Evolutionary conservation across 2,329 filamentous ascomycete species (phyloP).

Genomic region (Acarospora socialis): DNA sequence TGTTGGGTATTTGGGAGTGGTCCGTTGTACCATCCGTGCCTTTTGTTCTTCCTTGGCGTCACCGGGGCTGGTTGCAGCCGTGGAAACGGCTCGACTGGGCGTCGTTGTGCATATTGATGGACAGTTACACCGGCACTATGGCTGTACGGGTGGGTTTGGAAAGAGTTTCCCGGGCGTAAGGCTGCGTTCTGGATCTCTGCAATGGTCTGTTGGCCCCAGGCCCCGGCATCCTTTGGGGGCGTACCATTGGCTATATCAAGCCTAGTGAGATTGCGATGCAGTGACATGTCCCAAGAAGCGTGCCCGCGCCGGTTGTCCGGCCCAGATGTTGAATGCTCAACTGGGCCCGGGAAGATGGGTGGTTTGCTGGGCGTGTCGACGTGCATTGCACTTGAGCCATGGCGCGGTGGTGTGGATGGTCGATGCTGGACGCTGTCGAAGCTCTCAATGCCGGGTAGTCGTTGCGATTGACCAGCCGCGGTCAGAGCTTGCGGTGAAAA

Average conservation of each 20-base stretch:
- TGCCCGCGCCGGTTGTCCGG: slow-evolving; percentile 31
- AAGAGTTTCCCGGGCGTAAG: slow-evolving; percentile 15
- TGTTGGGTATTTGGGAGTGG: slow-evolving; percentile 18
- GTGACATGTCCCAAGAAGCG: slow-evolving; percentile 34
- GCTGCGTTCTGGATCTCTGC: slow-evolving; percentile 27
- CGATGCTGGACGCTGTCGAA: slow-evolving; percentile 63
- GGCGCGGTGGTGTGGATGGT: slow-evolving; percentile 47
- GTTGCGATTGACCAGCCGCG: slow-evolving; percentile 44
- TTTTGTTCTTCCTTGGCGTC: slow-evolving; percentile 18
- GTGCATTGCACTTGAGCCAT: slow-evolving; percentile 62
- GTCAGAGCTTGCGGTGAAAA: slow-evolving; percentile 34
- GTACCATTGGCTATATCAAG: slow-evolving; percentile 27
- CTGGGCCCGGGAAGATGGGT: slow-evolving; percentile 26
- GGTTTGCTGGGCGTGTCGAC: slow-evolving; percentile 42
- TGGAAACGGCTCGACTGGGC: slow-evolving; percentile 17
- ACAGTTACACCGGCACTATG: slow-evolving; percentile 12
- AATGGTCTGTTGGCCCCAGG: slow-evolving; percentile 31
- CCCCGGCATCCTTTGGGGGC: slow-evolving; percentile 23
- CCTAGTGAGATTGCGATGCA: slow-evolving; percentile 30
- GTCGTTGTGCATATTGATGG: slow-evolving; percentile 18
- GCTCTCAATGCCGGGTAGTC: slow-evolving; percentile 80
- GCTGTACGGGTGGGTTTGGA: slow-evolving; percentile 11
- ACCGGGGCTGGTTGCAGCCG: slow-evolving; percentile 13
- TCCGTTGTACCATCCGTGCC: slow-evolving; percentile 23
- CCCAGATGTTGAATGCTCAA: slow-evolving; percentile 28